A percentile compares a stretch with the other conserved stretches of the same genome.
These are phyloP conservation scores for Pythium brachiatum DNA, from an alignment of 352 stramenopile genomes.

Conservation along the genomic window DNA sequence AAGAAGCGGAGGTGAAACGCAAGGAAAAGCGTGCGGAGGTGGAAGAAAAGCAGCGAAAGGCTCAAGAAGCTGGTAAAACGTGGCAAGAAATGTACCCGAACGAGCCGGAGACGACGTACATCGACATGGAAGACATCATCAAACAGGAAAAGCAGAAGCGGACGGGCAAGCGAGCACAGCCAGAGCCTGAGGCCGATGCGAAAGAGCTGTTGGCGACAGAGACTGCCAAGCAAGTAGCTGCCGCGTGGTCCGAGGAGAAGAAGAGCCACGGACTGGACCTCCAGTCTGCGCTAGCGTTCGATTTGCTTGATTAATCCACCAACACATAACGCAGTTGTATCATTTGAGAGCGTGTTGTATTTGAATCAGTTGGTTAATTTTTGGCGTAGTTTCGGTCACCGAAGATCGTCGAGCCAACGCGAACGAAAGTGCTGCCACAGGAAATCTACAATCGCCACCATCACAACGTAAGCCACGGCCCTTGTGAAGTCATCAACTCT, in stretches of 20 bases:
- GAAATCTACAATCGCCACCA: conserved; percentile 70
- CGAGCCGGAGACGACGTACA: conserved; percentile 72
- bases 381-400: conserved; percentile 91
- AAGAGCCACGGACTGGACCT: conserved; percentile 35
- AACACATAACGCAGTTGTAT: neutral
- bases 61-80: conserved; percentile 54
- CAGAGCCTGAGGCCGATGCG: neutral
- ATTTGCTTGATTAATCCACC: conserved; percentile 35
- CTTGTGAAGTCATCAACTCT: too few species aligned
- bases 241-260: conserved; percentile 50
- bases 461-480: conserved; percentile 7
- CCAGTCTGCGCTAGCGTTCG: conserved; percentile 64
- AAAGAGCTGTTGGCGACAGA: conserved; percentile 36
- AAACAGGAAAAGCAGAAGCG: conserved; percentile 33
- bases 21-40: conserved; percentile 40
- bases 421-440: conserved; percentile 94
- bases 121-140: conserved; percentile 73
- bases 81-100: conserved; percentile 81
- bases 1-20: conserved; percentile 55
- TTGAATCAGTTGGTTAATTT: conserved; percentile 31
- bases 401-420: conserved; percentile 98
- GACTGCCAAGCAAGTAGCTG: conserved; percentile 39
- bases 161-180: neutral
- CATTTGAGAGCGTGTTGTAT: neutral
- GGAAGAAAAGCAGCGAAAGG: conserved; percentile 52